Evolutionary conservation across 2,329 filamentous ascomycete genomes (phyloP).

Genomic region (Hirsutella thompsonii): DNA sequence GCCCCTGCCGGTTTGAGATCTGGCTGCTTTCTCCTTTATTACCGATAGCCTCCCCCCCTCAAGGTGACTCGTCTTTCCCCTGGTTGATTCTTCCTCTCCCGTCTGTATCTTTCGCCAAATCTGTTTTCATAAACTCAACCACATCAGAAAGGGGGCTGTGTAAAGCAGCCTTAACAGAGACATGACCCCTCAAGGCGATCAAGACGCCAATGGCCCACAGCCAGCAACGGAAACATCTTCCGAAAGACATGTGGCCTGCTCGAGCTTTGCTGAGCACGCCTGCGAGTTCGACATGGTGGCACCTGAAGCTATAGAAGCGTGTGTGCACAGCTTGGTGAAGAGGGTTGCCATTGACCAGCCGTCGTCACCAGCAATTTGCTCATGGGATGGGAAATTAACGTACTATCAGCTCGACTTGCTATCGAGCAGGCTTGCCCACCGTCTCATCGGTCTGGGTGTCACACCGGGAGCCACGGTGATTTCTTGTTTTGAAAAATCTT

Average conservation of each 20-base stretch:
- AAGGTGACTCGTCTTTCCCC: background rate
- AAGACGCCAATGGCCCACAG: background rate
- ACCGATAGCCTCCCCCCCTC: background rate
- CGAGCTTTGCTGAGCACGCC: background rate
- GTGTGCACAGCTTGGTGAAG: slow-evolving; percentile 4
- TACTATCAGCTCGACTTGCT: slow-evolving; percentile 2
- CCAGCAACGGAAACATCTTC: background rate
- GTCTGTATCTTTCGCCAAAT: background rate
- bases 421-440: slow-evolving; percentile 1
- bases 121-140: background rate
- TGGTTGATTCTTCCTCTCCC: background rate
- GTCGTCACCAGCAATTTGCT: slow-evolving; percentile 1
- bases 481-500: slow-evolving; percentile 10
- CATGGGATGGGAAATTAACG: slow-evolving; percentile 4
- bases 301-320: slow-evolving; percentile 2
- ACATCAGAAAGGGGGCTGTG: background rate
- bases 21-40: background rate
- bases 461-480: background rate
- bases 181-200: background rate
- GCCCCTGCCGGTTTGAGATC: background rate
- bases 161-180: background rate
- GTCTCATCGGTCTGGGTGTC: background rate
- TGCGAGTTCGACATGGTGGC: background rate
- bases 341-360: background rate
- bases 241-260: background rate